A percentile compares a stretch with the other conserved stretches of the same genome.
Conservation (phyloP, 805 yeast species). For the Wickerhamiella australiensis region DNA sequence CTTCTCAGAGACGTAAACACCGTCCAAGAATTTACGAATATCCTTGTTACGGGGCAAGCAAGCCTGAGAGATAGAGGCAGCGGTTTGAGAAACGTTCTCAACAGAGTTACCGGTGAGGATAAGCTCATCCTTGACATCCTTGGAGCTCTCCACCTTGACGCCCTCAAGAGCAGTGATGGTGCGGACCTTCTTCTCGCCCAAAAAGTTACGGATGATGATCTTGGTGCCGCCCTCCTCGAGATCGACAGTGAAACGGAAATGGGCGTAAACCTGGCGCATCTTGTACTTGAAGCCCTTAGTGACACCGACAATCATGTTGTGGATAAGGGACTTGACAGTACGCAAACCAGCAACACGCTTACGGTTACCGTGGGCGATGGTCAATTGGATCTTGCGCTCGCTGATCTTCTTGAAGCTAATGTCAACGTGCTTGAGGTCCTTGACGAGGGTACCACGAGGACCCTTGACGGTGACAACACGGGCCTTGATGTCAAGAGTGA, state of each 20-base stretch:
- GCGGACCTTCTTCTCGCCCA: conserved; percentile 98
- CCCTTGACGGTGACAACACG: conserved; percentile 85
- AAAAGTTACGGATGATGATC: conserved; percentile 97
- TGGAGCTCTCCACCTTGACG: conserved; percentile 70
- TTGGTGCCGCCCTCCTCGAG: conserved; percentile 62
- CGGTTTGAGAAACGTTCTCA: conserved; percentile 94
- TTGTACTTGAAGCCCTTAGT: conserved; percentile 98
- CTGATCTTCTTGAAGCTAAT: conserved; percentile 75
- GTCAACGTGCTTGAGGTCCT: conserved; percentile 88
- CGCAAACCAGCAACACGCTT: conserved; percentile 99
- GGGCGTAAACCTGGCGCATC: conserved; percentile 99
- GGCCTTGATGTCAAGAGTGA: conserved; percentile 80
- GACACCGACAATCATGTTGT: conserved; percentile 96
- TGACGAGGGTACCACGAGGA: conserved; percentile 90
- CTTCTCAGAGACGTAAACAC: conserved; percentile 97
- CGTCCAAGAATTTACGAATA: conserved; percentile 99
- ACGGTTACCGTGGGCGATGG: conserved; percentile 98
- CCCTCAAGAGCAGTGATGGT: conserved; percentile 76
- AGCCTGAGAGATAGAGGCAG: conserved; percentile 96
- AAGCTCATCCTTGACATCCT: conserved; percentile 88
- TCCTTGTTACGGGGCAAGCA: conserved; percentile 99
- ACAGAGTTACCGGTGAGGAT: conserved; percentile 87
- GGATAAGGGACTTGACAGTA: conserved; percentile 90
- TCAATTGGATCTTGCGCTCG: conserved; percentile 65
- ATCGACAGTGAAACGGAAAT: conserved; percentile 99